Evolutionary conservation across 352 stramenopile species (phyloP).

Genomic region (Globisporangium radiosum): DNA sequence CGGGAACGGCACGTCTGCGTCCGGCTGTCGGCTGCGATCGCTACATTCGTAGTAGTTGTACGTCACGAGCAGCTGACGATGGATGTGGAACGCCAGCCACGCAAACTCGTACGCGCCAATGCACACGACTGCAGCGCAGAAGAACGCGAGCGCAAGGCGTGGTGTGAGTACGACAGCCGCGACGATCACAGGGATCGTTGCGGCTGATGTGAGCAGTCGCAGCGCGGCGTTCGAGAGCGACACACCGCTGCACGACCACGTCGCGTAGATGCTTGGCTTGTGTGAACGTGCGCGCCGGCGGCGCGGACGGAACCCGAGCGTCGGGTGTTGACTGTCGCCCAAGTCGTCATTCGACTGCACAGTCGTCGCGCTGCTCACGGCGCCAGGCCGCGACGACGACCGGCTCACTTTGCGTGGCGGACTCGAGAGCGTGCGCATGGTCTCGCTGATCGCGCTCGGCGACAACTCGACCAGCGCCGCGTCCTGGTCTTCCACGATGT

Average conservation of each 20-base stretch:
- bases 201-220: conserved; percentile 20
- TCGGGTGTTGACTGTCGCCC: conserved; percentile 10
- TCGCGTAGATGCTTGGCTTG: conserved; percentile 34
- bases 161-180: conserved; percentile 30
- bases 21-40: conserved; percentile 6
- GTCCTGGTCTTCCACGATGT: conserved; percentile 37
- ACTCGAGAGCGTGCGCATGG: conserved; percentile 14
- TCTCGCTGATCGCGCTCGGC: conserved; percentile 11
- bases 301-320: conserved; percentile 10
- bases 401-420: conserved; percentile 11
- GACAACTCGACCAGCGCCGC: conserved; percentile 10
- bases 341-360: conserved; percentile 16
- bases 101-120: conserved; percentile 46
- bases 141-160: conserved; percentile 19
- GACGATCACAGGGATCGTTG: conserved; percentile 23
- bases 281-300: conserved; percentile 20
- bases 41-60: conserved; percentile 36
- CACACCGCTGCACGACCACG: conserved; percentile 31
- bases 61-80: conserved; percentile 31
- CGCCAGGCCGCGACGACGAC: conserved; percentile 17
- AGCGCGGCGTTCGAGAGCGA: conserved; percentile 31
- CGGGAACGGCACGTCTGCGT: conserved; percentile 21
- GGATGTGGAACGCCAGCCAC: conserved; percentile 49
- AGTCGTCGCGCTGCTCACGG: conserved; percentile 16
- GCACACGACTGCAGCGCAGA: conserved; percentile 23